Evolutionary conservation across 768 basidiomycete species (phyloP).

Genomic region (Tylopilus cervinicoccineus): DNA sequence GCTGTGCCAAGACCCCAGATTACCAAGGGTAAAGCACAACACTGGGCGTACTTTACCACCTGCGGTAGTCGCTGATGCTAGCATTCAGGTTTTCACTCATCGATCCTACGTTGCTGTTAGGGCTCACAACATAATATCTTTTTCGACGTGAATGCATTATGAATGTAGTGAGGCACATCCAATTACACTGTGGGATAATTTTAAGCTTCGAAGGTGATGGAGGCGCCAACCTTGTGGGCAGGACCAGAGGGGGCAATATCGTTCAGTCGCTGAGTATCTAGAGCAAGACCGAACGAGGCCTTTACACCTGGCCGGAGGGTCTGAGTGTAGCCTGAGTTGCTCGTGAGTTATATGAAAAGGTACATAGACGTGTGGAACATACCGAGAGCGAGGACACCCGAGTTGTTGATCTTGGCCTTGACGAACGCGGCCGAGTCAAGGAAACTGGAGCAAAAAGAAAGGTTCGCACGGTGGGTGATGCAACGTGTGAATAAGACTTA

Average conservation of each 20-base stretch:
- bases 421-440: constrained; percentile 88
- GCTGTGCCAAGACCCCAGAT: background rate
- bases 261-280: constrained; percentile 92
- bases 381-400: constrained; percentile 86
- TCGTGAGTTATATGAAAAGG: constrained; percentile 8
- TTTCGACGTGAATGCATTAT: constrained; percentile 13
- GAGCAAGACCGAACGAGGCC: constrained; percentile 88
- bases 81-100: background rate
- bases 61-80: background rate
- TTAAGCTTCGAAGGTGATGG: constrained; percentile 72
- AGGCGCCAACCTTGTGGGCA: constrained; percentile 81
- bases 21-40: background rate
- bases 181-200: constrained; percentile 21
- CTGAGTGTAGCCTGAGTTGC: constrained; percentile 76
- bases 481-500: constrained; percentile 38
- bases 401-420: constrained; percentile 99
- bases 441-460: constrained; percentile 41
- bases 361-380: constrained; percentile 12
- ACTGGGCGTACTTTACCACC: background rate
- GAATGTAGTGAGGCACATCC: constrained; percentile 10
- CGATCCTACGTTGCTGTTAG: background rate
- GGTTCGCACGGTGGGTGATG: background rate
- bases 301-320: constrained; percentile 90
- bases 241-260: constrained; percentile 60
- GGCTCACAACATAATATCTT: background rate